Evolutionary conservation across 2,329 filamentous ascomycete genomes (phyloP).

Genomic region (Chaetoscypha palmicola): DNA sequence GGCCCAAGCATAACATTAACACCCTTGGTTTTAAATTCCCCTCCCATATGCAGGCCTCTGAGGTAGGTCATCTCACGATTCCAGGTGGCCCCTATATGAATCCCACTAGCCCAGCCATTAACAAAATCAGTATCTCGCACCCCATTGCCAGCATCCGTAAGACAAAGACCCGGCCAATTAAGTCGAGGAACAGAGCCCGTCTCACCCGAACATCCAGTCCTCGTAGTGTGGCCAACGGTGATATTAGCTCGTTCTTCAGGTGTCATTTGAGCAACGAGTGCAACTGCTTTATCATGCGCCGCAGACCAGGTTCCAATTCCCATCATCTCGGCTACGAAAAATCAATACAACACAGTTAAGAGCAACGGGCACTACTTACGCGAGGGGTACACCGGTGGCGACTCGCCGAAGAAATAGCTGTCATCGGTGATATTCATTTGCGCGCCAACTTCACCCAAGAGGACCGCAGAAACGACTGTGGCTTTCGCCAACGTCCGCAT

Average conservation of each 20-base stretch:
- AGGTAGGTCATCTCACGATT: constrained; percentile 57
- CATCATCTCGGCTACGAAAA: constrained; percentile 3
- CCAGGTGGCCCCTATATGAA: constrained; percentile 37
- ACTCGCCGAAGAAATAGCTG: constrained; percentile 33
- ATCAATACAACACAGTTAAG: not conserved
- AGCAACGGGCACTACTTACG: constrained; percentile 21
- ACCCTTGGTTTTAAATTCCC: constrained; percentile 64
- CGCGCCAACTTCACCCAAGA: no score
- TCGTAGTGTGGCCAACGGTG: constrained; percentile 47
- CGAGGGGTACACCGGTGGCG: constrained; percentile 32
- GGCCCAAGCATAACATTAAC: constrained; percentile 42
- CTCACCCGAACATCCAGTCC: constrained; percentile 25
- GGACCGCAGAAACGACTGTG: no score
- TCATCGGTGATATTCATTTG: constrained; percentile 23
- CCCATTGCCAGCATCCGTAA: constrained; percentile 59
- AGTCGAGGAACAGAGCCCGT: constrained; percentile 46
- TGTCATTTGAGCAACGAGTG: constrained; percentile 50
- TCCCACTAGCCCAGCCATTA: constrained; percentile 20
- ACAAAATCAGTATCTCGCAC: constrained; percentile 54
- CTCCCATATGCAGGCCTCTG: constrained; percentile 62
- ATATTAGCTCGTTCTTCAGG: constrained; percentile 27
- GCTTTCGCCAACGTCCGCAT: no score
- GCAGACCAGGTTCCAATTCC: constrained; percentile 46
- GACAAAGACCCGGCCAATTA: constrained; percentile 53
- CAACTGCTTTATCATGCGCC: constrained; percentile 62